Conservation (phyloP, 208 protist genomes). For the Trypanosoma theileri region DNA sequence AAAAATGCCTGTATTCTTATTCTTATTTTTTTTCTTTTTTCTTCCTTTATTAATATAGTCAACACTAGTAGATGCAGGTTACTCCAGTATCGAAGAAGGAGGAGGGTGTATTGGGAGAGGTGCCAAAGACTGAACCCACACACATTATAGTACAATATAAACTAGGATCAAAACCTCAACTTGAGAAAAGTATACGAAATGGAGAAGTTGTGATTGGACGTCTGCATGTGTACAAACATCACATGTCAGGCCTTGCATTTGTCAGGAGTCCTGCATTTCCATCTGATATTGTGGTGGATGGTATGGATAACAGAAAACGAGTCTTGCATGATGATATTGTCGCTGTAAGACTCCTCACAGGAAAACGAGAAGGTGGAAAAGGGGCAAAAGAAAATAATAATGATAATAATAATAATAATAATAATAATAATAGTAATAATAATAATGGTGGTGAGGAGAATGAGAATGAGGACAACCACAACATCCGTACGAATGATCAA, state of each 20-base stretch:
- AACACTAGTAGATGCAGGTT: not conserved
- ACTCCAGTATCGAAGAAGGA: not conserved
- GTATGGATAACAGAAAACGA: constrained; percentile 26
- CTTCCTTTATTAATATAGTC: not conserved
- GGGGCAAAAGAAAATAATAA: not conserved
- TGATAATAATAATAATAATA: constrained; percentile 1
- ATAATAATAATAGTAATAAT: too few species aligned
- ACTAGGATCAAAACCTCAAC: constrained; percentile 33
- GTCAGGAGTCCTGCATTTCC: constrained; percentile 44
- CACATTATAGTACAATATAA: constrained; percentile 30
- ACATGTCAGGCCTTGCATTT: constrained; percentile 49
- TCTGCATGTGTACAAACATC: constrained; percentile 42
- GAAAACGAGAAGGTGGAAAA: constrained; percentile 45
- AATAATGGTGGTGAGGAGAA: not conserved
- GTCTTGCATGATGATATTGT: constrained; percentile 68
- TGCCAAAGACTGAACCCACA: not conserved
- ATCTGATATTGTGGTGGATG: constrained; percentile 54
- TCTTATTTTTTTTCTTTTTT: not conserved
- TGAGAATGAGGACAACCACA: not conserved
- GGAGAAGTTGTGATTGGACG: constrained; percentile 66
- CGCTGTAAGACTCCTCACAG: constrained; percentile 54
- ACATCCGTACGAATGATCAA: constrained; percentile 25
- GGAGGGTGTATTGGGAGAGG: not conserved
- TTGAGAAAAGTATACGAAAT: constrained; percentile 45
- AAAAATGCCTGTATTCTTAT: not conserved